Base-by-base conservation (phyloP, 306 rosid genomes). In the Cucumis sativus region DNA sequence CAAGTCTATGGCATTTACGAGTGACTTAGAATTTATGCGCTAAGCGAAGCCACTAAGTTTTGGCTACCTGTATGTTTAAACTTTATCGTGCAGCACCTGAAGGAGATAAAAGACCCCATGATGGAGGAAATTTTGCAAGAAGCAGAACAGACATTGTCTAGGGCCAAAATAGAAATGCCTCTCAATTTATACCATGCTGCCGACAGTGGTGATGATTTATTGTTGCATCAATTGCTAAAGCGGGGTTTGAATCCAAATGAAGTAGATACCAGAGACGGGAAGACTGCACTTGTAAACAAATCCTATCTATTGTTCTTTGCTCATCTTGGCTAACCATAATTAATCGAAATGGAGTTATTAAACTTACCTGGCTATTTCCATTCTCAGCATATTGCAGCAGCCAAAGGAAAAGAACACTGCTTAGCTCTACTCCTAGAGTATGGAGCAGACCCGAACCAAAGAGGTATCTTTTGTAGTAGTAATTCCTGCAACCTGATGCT, bases 101-200 rank as follows among this genome's bases (percentile, higher is more conserved):
- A 88, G 84, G 92, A 83, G 23, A 55, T 82, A 6, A 82, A 85
- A 16, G 89, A 95, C 77, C 97, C 96, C 71, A 60, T 86, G 2
- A 90, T 95, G 97, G 88, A 91, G 56, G 91, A 88, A 63, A 88
- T 90, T 82, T 69, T 95, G 75, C 63, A 57, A 79, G 96, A 91
- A 81, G 86, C 88, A 4, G 92, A 90, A 86, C 85, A 84, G 87
- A 84, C 89, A 89, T 76, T 95, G 71, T 87, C 93, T 81, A 88
- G 83, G 57, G 92, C 97, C 21, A 82, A 86, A 73, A 66, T 87
- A 91, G 94, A 87, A 76, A 81, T 89, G 58, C 96, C 97, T 16
- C 88, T 88, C 10, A 88, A 90, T 81, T 85, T 90, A 7, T 88
- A 91, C 81, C 87, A 89, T 61, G 96, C 97, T 28, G 96, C 96